Conservation (phyloP, 495 filamentous ascomycete species). For the Cetradonia linearis region DNA sequence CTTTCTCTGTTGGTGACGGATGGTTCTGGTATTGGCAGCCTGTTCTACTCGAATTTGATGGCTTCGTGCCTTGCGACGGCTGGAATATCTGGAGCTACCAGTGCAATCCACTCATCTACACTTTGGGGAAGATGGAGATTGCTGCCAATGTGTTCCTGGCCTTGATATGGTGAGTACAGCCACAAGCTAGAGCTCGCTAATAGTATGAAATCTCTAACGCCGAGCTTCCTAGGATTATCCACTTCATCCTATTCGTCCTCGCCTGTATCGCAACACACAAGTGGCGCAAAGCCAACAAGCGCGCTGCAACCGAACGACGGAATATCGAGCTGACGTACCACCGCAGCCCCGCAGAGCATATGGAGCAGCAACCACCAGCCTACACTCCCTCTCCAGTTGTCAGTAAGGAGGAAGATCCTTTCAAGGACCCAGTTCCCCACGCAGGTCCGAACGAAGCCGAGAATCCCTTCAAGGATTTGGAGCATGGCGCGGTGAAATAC, state of each 20-base stretch:
- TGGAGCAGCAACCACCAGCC: conserved; percentile 20
- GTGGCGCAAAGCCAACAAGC: conserved; percentile 13
- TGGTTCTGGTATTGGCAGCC: conserved; percentile 27
- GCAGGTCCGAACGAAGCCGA: conserved; percentile 4
- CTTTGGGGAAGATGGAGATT: conserved; percentile 22
- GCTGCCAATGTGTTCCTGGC: conserved; percentile 26
- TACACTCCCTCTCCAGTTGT: conserved; percentile 20
- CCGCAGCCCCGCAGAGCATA: conserved; percentile 21
- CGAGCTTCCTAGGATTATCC: conserved; percentile 13
- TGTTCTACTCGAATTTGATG: conserved; percentile 15
- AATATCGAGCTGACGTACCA: conserved; percentile 25
- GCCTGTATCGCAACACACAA: conserved; percentile 23
- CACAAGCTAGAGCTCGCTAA: background rate
- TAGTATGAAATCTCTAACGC: background rate
- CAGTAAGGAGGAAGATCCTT: conserved; percentile 11
- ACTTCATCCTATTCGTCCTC: conserved; percentile 24
- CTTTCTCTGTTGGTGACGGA: conserved; percentile 25
- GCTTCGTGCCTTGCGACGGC: conserved; percentile 14
- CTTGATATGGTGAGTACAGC: conserved; percentile 19
- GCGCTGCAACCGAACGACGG: conserved; percentile 4
- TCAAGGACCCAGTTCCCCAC: conserved; percentile 10
- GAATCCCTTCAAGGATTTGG: conserved; percentile 8
- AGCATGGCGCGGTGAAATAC: conserved; percentile 18
- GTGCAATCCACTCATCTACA: conserved; percentile 24
- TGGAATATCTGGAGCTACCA: conserved; percentile 21